Percentiles rank a stretch among this genome's conserved stretches.
Conservation (phyloP, 768 basidiomycete genomes). For the Suillus lakei region DNA sequence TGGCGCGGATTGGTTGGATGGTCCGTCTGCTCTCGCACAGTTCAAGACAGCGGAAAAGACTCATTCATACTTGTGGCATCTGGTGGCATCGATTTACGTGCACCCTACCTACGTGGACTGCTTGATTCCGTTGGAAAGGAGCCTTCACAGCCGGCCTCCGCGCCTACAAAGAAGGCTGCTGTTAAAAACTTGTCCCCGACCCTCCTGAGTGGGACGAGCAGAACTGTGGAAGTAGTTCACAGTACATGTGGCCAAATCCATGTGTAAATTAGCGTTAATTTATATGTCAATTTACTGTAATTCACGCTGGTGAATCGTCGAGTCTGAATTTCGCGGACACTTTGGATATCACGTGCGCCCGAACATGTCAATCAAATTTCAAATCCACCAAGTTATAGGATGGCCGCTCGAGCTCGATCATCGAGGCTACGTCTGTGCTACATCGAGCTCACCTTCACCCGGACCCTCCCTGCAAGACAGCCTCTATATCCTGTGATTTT, state of each 20-base stretch:
- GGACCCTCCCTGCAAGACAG: too few species aligned
- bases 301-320: too few species aligned
- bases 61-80: constrained; percentile 2
- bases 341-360: too few species aligned
- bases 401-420: too few species aligned
- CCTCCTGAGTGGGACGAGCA: background rate
- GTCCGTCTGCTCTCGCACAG: background rate
- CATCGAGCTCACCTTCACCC: too few species aligned
- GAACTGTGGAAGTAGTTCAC: background rate
- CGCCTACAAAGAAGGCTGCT: background rate
- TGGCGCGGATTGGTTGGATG: constrained; percentile 10
- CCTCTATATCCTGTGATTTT: too few species aligned
- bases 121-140: constrained; percentile 8
- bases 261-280: too few species aligned
- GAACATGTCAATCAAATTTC: too few species aligned
- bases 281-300: too few species aligned
- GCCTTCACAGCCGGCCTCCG: background rate
- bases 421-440: too few species aligned
- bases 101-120: constrained; percentile 9
- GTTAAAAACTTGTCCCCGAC: background rate
- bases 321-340: too few species aligned
- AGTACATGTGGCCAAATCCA: background rate
- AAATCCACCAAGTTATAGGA: too few species aligned
- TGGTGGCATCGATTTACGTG: background rate
- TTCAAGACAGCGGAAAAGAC: background rate